A percentile compares a stretch with the other conserved stretches of the same genome.
phyloP scores from a whole-genome alignment of 495 filamentous ascomycete genomes.

The Xylaria acuta region DNA sequence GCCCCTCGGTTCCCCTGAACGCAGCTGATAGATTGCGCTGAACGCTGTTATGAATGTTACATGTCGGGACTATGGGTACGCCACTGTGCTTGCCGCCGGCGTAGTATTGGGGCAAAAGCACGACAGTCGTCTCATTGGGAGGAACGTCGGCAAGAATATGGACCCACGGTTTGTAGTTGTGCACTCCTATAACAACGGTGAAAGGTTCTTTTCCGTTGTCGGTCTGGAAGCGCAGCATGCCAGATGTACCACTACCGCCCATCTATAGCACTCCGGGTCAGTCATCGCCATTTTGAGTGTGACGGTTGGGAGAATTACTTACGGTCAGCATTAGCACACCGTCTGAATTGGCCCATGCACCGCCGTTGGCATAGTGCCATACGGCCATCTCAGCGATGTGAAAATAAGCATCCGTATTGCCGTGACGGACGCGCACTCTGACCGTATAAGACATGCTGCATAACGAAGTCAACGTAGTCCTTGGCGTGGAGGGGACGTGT shows the following conservation, averaged over 20 bases:
- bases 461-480: neutral
- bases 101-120: constrained; percentile 17
- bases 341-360: neutral
- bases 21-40: constrained; percentile 37
- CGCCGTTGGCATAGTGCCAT: constrained; percentile 20
- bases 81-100: constrained; percentile 13
- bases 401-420: neutral
- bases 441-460: constrained; percentile 15
- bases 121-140: neutral
- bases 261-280: neutral
- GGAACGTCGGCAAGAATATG: constrained; percentile 8
- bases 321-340: neutral
- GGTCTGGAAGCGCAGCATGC: constrained; percentile 13
- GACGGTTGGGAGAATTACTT: neutral
- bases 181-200: constrained; percentile 11
- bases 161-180: constrained; percentile 13
- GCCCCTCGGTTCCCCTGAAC: neutral
- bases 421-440: constrained; percentile 3
- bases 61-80: constrained; percentile 7
- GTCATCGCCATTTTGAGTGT: neutral
- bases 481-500: neutral
- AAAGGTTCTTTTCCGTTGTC: constrained; percentile 9
- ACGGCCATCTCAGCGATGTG: constrained; percentile 17
- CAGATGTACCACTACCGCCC: constrained; percentile 17
- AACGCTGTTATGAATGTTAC: neutral